Evolutionary conservation across 305 asterid species (phyloP).

Genomic region (Ilex paraguariensis): DNA sequence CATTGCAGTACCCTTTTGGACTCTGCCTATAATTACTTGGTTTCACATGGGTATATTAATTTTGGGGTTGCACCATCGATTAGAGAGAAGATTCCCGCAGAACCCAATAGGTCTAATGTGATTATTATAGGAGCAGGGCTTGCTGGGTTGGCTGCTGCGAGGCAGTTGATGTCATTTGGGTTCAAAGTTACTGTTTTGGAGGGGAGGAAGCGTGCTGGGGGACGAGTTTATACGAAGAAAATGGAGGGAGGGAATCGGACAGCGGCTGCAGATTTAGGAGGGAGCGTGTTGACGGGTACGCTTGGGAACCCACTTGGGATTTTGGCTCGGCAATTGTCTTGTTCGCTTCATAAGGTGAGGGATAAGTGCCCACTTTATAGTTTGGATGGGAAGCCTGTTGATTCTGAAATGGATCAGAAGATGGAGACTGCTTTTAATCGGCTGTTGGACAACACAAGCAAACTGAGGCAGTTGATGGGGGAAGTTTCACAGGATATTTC

Average conservation of each 20-base stretch:
- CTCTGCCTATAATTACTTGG: constrained; percentile 62
- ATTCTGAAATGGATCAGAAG: constrained; percentile 59
- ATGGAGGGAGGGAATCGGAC: constrained; percentile 50
- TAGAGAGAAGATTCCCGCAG: constrained; percentile 53
- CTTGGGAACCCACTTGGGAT: constrained; percentile 93
- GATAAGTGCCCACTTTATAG: constrained; percentile 89
- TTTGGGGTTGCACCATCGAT: constrained; percentile 83
- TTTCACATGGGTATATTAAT: constrained; percentile 79
- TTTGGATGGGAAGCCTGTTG: constrained; percentile 72
- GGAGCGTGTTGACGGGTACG: constrained; percentile 92
- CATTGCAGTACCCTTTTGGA: constrained; percentile 66
- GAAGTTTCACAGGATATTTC: constrained; percentile 94
- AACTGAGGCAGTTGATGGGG: constrained; percentile 77
- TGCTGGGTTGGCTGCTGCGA: constrained; percentile 91
- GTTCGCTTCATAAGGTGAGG: constrained; percentile 81
- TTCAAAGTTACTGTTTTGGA: constrained; percentile 84
- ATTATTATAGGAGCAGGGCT: constrained; percentile 91
- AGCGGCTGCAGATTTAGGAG: constrained; percentile 93
- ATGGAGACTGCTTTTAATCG: constrained; percentile 72
- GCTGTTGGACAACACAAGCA: constrained; percentile 75
- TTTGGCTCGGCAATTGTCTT: constrained; percentile 81
- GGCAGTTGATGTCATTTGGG: constrained; percentile 91
- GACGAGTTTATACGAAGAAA: constrained; percentile 81
- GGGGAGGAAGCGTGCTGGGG: constrained; percentile 94
- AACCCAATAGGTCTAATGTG: constrained; percentile 45